These are phyloP conservation scores for Fusarium redolens DNA, from an alignment of 2,329 filamentous ascomycete genomes.

Conservation along the genomic window DNA sequence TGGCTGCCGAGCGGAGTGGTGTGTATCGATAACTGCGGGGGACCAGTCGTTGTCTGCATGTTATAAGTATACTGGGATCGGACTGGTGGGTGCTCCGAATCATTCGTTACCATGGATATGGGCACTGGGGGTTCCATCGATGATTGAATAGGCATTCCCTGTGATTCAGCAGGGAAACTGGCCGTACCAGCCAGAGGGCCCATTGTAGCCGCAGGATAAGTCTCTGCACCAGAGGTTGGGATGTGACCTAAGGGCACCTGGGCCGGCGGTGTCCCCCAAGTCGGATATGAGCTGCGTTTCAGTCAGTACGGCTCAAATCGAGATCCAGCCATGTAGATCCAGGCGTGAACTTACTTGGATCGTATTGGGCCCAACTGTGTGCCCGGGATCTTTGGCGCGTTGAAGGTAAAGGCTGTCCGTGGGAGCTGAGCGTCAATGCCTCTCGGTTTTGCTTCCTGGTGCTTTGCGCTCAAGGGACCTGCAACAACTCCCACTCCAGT, in stretches of 20 bases:
- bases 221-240: slow-evolving; percentile 57
- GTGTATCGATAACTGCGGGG: slow-evolving; percentile 61
- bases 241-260: slow-evolving; percentile 62
- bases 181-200: slow-evolving; percentile 61
- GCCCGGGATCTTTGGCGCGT: slow-evolving; percentile 65
- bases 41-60: slow-evolving; percentile 61
- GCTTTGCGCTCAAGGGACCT: slow-evolving; percentile 65
- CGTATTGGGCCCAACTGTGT: slow-evolving; percentile 65
- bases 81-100: slow-evolving; percentile 60
- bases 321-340: not conserved
- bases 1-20: slow-evolving; percentile 49
- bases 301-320: slow-evolving; percentile 42
- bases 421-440: slow-evolving; percentile 66
- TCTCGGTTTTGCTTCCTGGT: slow-evolving; percentile 64
- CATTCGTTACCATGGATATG: slow-evolving; percentile 61
- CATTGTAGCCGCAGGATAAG: slow-evolving; percentile 64
- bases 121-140: slow-evolving; percentile 65
- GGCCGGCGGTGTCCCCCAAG: slow-evolving; percentile 61
- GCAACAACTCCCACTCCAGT: slow-evolving; percentile 71
- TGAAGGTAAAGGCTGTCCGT: slow-evolving; percentile 68
- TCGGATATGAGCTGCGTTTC: slow-evolving; percentile 64
- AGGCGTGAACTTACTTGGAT: slow-evolving; percentile 63
- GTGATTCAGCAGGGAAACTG: slow-evolving; percentile 62
- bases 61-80: slow-evolving; percentile 68
- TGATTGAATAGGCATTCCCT: slow-evolving; percentile 65